A percentile compares a stretch with the other conserved stretches of the same genome.
Conservation (phyloP, 2,329 filamentous ascomycete genomes). For the Aspergillaceae sp. region DNA sequence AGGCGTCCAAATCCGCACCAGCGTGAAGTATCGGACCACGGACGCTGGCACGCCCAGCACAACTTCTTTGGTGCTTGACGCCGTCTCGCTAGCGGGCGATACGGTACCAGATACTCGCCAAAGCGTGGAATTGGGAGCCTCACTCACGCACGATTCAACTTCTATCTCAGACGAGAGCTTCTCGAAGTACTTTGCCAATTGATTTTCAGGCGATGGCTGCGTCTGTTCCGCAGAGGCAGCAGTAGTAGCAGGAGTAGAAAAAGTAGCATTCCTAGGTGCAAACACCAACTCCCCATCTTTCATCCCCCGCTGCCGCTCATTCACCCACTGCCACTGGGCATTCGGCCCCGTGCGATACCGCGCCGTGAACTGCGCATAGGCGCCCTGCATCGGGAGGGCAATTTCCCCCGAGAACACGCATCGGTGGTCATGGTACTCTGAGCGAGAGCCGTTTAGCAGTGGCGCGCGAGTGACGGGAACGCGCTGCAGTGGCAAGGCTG, state of each 20-base stretch:
- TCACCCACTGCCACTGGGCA: slow-evolving; percentile 38
- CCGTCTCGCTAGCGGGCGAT: slow-evolving; percentile 43
- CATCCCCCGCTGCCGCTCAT: slow-evolving; percentile 31
- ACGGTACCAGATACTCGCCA: slow-evolving; percentile 51
- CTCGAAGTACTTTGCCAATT: slow-evolving; percentile 26
- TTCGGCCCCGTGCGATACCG: slow-evolving; percentile 33
- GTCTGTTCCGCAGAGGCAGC: neutral
- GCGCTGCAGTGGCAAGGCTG: slow-evolving; percentile 47
- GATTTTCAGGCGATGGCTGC: slow-evolving; percentile 5
- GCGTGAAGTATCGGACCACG: slow-evolving; percentile 66
- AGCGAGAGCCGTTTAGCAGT: slow-evolving; percentile 16
- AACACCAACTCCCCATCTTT: slow-evolving; percentile 35
- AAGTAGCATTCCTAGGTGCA: slow-evolving; percentile 11
- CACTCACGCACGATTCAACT: slow-evolving; percentile 28
- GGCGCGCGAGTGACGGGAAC: slow-evolving; percentile 18
- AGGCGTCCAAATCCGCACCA: slow-evolving; percentile 69
- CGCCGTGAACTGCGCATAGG: slow-evolving; percentile 34
- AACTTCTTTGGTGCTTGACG: slow-evolving; percentile 50
- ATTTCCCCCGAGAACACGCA: slow-evolving; percentile 28
- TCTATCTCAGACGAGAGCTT: slow-evolving; percentile 25
- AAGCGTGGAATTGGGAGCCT: slow-evolving; percentile 33
- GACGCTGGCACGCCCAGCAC: slow-evolving; percentile 57
- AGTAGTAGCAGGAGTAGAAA: slow-evolving; percentile 5
- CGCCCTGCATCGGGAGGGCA: slow-evolving; percentile 17
- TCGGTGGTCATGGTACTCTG: slow-evolving; percentile 20